phyloP scores from a whole-genome alignment of 176 grass and related monocot species.

The Coix lacrymajobi region DNA sequence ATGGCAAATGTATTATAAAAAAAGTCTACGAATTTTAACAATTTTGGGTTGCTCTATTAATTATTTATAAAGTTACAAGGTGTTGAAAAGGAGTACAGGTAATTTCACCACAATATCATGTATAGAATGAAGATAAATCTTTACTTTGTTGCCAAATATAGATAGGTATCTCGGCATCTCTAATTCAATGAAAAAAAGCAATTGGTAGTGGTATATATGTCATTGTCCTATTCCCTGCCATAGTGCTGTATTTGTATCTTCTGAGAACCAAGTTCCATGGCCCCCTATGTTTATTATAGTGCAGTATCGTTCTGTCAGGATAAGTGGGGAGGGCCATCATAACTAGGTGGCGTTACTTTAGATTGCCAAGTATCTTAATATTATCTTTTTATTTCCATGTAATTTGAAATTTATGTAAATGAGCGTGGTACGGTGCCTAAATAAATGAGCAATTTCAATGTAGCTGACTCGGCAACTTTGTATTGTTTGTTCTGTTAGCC shows the following conservation, averaged over 20 bases:
- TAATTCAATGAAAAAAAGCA: not conserved
- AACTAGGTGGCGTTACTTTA: conserved; percentile 10
- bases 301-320: conserved; percentile 1
- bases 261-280: conserved; percentile 26
- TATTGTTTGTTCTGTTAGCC: conserved; percentile 44
- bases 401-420: not conserved
- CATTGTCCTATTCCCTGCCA: conserved; percentile 9
- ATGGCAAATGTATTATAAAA: not conserved
- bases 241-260: not conserved
- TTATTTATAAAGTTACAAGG: not conserved
- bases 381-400: not conserved
- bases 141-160: not conserved
- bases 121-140: not conserved
- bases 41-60: not conserved
- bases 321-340: conserved; percentile 12
- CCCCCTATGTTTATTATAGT: conserved; percentile 13
- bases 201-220: conserved; percentile 5
- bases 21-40: not conserved
- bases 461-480: not conserved
- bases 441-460: conserved; percentile 1
- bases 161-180: not conserved
- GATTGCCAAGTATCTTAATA: not conserved
- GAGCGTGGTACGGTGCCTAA: not conserved
- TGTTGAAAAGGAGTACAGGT: not conserved
- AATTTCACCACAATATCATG: not conserved